A percentile compares a stretch with the other conserved stretches of the same genome.
Conservation (phyloP, 2,329 filamentous ascomycete genomes). For the Botrytis fabae region DNA sequence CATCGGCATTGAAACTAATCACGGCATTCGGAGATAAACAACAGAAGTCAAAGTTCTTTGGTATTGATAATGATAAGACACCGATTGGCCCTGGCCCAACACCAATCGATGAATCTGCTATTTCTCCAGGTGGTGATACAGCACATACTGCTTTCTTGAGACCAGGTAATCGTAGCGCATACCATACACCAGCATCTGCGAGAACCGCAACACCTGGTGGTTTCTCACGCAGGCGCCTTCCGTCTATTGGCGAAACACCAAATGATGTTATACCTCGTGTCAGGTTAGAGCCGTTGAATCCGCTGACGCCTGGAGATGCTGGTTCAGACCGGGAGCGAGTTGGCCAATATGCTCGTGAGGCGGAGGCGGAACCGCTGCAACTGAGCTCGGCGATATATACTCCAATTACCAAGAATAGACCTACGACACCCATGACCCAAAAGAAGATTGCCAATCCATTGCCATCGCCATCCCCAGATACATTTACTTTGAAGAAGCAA, state of each 20-base stretch:
- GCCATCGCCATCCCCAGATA: slow-evolving; percentile 67
- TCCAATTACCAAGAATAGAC: slow-evolving; percentile 52
- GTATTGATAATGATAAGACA: slow-evolving; percentile 61
- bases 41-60: slow-evolving; percentile 64
- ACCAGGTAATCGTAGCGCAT: slow-evolving; percentile 65
- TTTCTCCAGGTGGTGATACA: slow-evolving; percentile 68
- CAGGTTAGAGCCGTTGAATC: slow-evolving; percentile 44
- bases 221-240: slow-evolving; percentile 64
- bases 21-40: slow-evolving; percentile 75
- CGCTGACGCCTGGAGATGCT: slow-evolving; percentile 47
- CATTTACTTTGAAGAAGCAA: slow-evolving; percentile 62
- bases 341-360: slow-evolving; percentile 36
- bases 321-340: slow-evolving; percentile 49
- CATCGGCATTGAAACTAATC: slow-evolving; percentile 84
- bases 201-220: slow-evolving; percentile 61
- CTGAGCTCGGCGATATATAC: slow-evolving; percentile 43
- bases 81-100: slow-evolving; percentile 81
- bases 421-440: slow-evolving; percentile 65
- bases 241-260: slow-evolving; percentile 74
- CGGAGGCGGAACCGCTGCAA: slow-evolving; percentile 42
- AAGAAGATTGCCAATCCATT: slow-evolving; percentile 54
- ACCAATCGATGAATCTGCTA: slow-evolving; percentile 78
- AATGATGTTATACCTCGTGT: slow-evolving; percentile 49
- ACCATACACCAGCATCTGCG: slow-evolving; percentile 70
- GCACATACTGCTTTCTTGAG: slow-evolving; percentile 65